Base-by-base conservation (phyloP, 2,329 filamentous ascomycete species). In the Aspergillus ustus region DNA sequence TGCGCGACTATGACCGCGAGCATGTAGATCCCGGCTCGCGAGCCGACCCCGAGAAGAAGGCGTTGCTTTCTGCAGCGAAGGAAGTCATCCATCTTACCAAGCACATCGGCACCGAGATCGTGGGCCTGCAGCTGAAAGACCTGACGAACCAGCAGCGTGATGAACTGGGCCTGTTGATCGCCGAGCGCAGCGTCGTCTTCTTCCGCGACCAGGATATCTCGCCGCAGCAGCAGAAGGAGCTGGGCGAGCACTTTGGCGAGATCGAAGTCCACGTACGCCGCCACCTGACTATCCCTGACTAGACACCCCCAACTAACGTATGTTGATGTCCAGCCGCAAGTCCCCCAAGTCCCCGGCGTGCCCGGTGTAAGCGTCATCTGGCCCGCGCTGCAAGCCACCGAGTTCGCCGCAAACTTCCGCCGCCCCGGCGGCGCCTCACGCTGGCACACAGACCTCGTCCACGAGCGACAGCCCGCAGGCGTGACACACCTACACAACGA, bases 401-500 rank as follows among this genome's bases (percentile, higher is more conserved):
- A 91, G 71, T 73, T 77, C 1, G 72, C 80, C 2, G 84, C 87
- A 4, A 84, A 81, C 69, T 91, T 91, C 79, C 84, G 89, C 59
- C 81, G 86, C 22, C 89, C 89, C 0, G 89, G 88, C 29, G 89
- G 89, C 2, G 86, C 89, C 1, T 87, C 87, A 0, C 77, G 85
- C 52, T 91, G 89, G 89, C 89, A 91, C 72, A 85, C 84, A 7
- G 89, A 91, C 69, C 82, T 91, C 0, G 89, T 91, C 0, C 88
- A 91, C 67, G 89, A 92, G 72, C 80, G 81, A 37, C 88, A 91
- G 60, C 89, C 89, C 1, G 88, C 89, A 0, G 89, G 88, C 6
- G 85, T 91, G 57, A 91, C 89, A 0, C 88, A 90, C 71, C 78
- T 91, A 6, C 87, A 90, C 76, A 90, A 90, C 58, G 88, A 90